Percentiles rank a stretch among this genome's conserved stretches.
These are phyloP conservation scores for Ustilago crameri DNA, from an alignment of 1,284 basidiomycete species.

Conservation along the genomic window DNA sequence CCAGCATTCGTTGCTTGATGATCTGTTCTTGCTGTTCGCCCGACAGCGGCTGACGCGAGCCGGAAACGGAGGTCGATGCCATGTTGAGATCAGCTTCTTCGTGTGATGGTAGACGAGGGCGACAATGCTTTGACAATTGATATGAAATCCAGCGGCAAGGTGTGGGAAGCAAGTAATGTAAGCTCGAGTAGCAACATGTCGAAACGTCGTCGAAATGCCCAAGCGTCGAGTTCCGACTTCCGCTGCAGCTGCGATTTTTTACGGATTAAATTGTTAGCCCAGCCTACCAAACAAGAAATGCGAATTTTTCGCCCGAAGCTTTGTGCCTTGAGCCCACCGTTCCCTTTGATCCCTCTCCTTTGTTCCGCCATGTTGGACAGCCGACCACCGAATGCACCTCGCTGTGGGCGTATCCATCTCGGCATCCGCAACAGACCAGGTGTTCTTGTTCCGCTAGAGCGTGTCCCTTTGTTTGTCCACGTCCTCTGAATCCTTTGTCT, in stretches of 20 bases:
- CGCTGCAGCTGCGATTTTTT: constrained; percentile 1
- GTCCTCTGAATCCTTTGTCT: background rate
- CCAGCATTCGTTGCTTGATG: constrained; percentile 44
- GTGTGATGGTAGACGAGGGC: background rate
- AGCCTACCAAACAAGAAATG: too few relatives aligned
- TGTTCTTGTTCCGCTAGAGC: background rate
- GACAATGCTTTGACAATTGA: background rate
- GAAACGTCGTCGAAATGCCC: background rate
- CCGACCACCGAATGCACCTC: background rate
- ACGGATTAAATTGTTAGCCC: too few relatives aligned
- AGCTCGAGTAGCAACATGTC: too few relatives aligned
- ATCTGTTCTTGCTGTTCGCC: constrained; percentile 39
- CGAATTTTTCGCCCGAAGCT: too few relatives aligned
- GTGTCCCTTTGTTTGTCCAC: background rate
- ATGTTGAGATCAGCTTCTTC: background rate
- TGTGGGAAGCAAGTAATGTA: background rate
- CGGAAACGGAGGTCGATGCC: constrained; percentile 14
- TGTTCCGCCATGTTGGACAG: constrained; percentile 11
- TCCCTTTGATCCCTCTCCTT: background rate
- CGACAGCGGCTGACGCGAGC: constrained; percentile 27
- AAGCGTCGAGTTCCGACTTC: background rate
- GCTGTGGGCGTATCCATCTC: background rate
- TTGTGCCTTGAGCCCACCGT: too few relatives aligned
- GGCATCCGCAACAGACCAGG: background rate
- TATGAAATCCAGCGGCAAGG: background rate